Evolutionary conservation across 1,284 basidiomycete species (phyloP), one percentile per base, ranked within the genome.

Genomic region (Microbotryum scabiosae): DNA sequence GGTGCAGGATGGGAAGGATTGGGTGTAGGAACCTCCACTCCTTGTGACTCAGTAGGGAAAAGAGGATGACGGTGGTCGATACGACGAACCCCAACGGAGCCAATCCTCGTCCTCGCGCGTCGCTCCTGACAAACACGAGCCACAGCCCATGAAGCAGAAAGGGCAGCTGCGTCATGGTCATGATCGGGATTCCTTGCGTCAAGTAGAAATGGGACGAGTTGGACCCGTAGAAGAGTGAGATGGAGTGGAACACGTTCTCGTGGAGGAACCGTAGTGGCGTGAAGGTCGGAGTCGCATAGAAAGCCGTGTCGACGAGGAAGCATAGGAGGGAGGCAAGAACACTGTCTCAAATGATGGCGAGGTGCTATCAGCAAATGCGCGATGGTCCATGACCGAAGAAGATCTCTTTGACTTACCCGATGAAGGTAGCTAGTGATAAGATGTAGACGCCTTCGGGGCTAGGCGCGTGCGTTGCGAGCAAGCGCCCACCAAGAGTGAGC

Each of bases 21-120:
- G 93, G 92, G 69, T 97, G 94, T 4, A 98, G 77, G 76, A 99
- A 98, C 4, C 96, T 80, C 87, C 92, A 97, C 78, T 99, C 96
- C 70, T 97, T 98, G 76, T 96, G 90, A 2, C 86, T 84, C 8
- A 87, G 81, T 14, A 87, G 71, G 1, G 94, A 97, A 71, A 92
- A 88, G 8, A 85, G 74, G 1, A 73, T 71, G n/a, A 86, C 76
- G 0, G 85, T 85, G 9, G 51, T 54, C 1, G 20, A 32, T 2
- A 44, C 56, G 0, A 54, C 47, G 14, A 16, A 1, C 4, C 26
- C 9, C 8, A 60, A 47, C 36, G 36, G 16, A 12, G 16, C 36
- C 36, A 41, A 41, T 18, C 36, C 16, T 41, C 16, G 36, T 41
- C 36, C 36, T 18, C 36, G 36, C n/a, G 26, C 25, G 18, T 8